Percentiles rank a stretch among this genome's conserved stretches.
Evolutionary conservation across 192 early-diverging fungal genomes (phyloP).

Genomic region (Phlyctochytrium planicorne): DNA sequence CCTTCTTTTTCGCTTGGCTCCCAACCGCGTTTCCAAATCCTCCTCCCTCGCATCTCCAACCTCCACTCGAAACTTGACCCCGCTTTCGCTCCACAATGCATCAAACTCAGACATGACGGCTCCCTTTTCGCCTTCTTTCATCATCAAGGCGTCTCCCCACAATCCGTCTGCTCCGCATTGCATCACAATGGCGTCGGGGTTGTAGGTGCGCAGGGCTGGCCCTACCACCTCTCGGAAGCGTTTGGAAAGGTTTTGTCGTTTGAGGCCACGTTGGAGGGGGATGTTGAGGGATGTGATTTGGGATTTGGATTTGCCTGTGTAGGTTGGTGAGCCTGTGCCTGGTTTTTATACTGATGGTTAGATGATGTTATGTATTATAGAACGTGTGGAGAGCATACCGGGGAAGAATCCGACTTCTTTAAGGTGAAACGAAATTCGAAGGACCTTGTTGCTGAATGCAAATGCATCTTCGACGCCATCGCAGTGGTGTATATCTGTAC

Average conservation of each 20-base stretch:
- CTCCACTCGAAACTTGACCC: background rate
- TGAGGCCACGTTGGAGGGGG: constrained; percentile 26
- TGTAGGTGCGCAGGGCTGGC: background rate
- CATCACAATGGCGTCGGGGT: constrained; percentile 81
- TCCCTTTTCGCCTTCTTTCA: background rate
- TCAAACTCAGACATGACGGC: too few species aligned
- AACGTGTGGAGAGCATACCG: constrained; percentile 10
- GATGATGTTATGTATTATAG: constrained; percentile 9
- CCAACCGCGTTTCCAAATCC: background rate
- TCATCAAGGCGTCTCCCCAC: constrained; percentile 71
- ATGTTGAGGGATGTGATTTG: constrained; percentile 29
- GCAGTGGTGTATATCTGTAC: constrained; percentile 84
- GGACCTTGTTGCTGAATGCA: constrained; percentile 28
- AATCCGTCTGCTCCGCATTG: constrained; percentile 94
- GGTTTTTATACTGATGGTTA: too few species aligned
- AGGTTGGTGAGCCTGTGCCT: constrained; percentile 21
- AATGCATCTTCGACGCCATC: constrained; percentile 65
- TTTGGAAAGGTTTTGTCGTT: constrained; percentile 70
- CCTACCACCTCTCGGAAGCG: constrained; percentile 58
- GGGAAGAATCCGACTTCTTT: constrained; percentile 39
- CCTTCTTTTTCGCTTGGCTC: background rate
- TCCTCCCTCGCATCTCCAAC: background rate
- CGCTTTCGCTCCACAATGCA: background rate
- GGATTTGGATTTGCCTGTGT: constrained; percentile 19
- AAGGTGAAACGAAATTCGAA: constrained; percentile 38